Evolutionary conservation across 2,329 filamentous ascomycete species (phyloP).

Genomic region (Alternaria triticimaculans): DNA sequence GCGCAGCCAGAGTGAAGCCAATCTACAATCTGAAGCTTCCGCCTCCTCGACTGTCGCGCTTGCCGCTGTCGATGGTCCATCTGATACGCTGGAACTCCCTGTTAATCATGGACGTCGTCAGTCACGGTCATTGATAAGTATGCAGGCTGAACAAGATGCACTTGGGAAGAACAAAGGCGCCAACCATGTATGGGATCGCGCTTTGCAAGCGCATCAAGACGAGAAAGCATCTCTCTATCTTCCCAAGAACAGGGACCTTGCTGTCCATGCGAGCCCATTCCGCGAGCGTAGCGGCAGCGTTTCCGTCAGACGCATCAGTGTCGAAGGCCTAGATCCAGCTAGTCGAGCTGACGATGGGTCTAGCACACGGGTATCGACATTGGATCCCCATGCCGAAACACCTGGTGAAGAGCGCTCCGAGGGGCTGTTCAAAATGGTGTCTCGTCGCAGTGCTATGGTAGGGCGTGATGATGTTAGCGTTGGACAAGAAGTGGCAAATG

Average conservation of each 20-base stretch:
- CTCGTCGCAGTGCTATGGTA: slow-evolving; percentile 30
- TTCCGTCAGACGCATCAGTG: slow-evolving; percentile 12
- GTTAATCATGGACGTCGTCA: slow-evolving; percentile 29
- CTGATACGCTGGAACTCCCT: slow-evolving; percentile 20
- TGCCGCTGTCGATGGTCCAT: slow-evolving; percentile 26
- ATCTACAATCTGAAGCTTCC: slow-evolving; percentile 18
- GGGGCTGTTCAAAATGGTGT: not conserved
- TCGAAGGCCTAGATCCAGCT: slow-evolving; percentile 1
- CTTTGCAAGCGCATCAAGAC: slow-evolving; percentile 45
- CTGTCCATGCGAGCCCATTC: slow-evolving; percentile 35
- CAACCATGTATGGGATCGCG: slow-evolving; percentile 45
- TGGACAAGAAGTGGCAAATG: slow-evolving; percentile 20
- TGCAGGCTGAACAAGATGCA: slow-evolving; percentile 37
- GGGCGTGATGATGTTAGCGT: slow-evolving; percentile 10
- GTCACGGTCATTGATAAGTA: slow-evolving; percentile 40
- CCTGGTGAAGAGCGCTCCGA: not conserved
- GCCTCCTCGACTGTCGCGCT: not conserved
- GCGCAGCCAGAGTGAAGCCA: slow-evolving; percentile 43
- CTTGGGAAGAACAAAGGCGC: slow-evolving; percentile 30
- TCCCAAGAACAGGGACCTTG: slow-evolving; percentile 39
- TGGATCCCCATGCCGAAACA: slow-evolving; percentile 3
- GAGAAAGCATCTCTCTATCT: slow-evolving; percentile 46
- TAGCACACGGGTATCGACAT: slow-evolving; percentile 14
- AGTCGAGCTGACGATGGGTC: slow-evolving; percentile 5
- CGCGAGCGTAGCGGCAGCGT: slow-evolving; percentile 42